Base-by-base conservation (phyloP, 108 stramenopile genomes). In the Cyclostephanos invisitatus region DNA sequence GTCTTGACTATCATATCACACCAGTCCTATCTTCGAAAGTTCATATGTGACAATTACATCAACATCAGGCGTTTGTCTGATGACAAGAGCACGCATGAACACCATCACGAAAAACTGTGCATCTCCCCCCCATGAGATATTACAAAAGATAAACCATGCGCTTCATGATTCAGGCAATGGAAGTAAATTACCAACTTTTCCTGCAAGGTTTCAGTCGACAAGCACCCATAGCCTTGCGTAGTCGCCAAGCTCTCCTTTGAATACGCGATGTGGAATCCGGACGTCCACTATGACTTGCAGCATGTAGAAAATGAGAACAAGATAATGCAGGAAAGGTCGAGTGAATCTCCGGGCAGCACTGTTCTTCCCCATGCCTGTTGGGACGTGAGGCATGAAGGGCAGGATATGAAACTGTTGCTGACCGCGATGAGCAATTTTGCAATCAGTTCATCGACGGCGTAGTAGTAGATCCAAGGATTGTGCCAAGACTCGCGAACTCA, bases 371-470 rank as follows among this genome's bases (percentile, higher is more conserved):
- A 67, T 18, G 72, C 42, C 20, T 49, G 29, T 8, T 68, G 37
- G 27, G 56, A 78, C 61, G 48, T 78, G 12, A 42, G 61, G 8
- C 56, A 67, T 0, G 82, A 82, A 35, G 72, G 73, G 37, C 58
- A 68, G 32, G 47, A 80, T 24, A 83, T 83, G 82, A 85, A 85
- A 66, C 35, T 85, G 22, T 37, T 87, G 10, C 74, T 83, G 12
- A 78, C 75, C 5, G 75, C 5, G 74, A 85, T 36, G 79, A 80
- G 61, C 82, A 83, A 42, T 72, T 67, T 8, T 56, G 61, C 67
- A 67, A 83, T 28, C 84, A 85, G 38, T 81, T 70, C 55, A 79
- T 85, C 40, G 73, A 82, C 37, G 87, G 87, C 5, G 42, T 58
- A 11, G 80, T 87, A 7, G 80, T 87, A 7, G 87, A 87, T 68